These are phyloP conservation scores for Rhodotorula sp. DNA, from an alignment of 1,284 basidiomycete species.

Conservation along the genomic window DNA sequence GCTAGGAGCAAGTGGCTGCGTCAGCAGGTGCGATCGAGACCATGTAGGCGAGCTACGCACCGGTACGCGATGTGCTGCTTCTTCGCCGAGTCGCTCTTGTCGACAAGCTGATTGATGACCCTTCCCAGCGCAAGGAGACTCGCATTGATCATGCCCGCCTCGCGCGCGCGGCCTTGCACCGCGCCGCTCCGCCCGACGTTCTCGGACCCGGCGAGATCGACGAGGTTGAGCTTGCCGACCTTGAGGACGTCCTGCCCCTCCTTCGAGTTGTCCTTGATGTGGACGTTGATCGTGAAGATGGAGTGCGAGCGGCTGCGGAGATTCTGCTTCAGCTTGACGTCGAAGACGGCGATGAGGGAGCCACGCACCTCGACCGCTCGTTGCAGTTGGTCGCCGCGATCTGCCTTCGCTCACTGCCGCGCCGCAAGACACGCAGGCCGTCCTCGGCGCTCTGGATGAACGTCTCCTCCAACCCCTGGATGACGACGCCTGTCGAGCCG, in stretches of 20 bases:
- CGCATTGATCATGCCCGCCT: constrained; percentile 99
- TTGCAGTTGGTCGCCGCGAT: constrained; percentile 98
- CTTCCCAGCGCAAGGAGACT: constrained; percentile 92
- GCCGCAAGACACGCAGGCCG: constrained; percentile 79
- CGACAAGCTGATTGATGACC: constrained; percentile 96
- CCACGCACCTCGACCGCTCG: constrained; percentile 73
- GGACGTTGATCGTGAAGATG: constrained; percentile 94
- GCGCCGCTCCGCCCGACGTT: constrained; percentile 96
- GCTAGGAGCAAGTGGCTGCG: constrained; percentile 29
- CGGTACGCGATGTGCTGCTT: constrained; percentile 79
- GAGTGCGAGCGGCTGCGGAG: constrained; percentile 82
- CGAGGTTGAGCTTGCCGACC: constrained; percentile 94
- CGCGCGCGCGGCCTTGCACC: constrained; percentile 89
- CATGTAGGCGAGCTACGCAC: constrained; percentile 53
- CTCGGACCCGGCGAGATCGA: constrained; percentile 95
- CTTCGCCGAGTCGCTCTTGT: constrained; percentile 56
- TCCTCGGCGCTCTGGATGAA: constrained; percentile 80
- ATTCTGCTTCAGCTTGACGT: neutral
- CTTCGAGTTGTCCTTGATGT: constrained; percentile 74
- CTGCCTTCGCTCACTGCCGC: constrained; percentile 87
- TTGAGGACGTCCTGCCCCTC: constrained; percentile 82
- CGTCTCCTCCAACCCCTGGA: constrained; percentile 92
- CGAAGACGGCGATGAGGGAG: neutral
- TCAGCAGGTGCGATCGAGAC: neutral
- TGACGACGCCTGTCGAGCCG: constrained; percentile 64